Percentiles rank a stretch among this genome's conserved stretches.
These are phyloP conservation scores for Xylariaceae sp. DNA, from an alignment of 2,329 filamentous ascomycete species.

Conservation along the genomic window DNA sequence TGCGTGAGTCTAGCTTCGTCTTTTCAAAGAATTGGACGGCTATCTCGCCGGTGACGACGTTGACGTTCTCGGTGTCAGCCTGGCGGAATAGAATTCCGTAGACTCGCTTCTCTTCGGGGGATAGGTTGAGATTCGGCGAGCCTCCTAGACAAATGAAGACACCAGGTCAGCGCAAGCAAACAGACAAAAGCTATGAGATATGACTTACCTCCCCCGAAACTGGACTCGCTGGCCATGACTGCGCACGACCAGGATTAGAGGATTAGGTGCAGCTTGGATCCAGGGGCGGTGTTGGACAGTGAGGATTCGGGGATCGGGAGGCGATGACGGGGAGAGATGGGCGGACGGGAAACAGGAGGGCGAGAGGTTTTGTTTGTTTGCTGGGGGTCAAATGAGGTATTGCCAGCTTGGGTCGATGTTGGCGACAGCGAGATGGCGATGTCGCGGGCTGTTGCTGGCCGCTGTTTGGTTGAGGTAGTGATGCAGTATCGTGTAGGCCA, in stretches of 20 bases:
- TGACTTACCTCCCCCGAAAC: slow-evolving; percentile 19
- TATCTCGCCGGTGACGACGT: slow-evolving; percentile 92
- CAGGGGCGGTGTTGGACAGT: not conserved
- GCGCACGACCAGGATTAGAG: slow-evolving; percentile 28
- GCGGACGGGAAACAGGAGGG: too few species aligned
- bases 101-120: slow-evolving; percentile 85
- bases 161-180: slow-evolving; percentile 20
- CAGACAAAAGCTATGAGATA: not conserved
- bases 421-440: too few species aligned
- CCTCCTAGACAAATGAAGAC: slow-evolving; percentile 37
- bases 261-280: slow-evolving; percentile 1
- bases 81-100: slow-evolving; percentile 92
- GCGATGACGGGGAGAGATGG: slow-evolving; percentile 2
- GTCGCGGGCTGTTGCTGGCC: too few species aligned
- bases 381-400: too few species aligned
- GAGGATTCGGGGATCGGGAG: not conserved
- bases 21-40: slow-evolving; percentile 98
- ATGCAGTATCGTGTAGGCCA: too few species aligned
- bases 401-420: too few species aligned
- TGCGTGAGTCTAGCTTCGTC: slow-evolving; percentile 80
- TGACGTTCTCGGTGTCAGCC: slow-evolving; percentile 86
- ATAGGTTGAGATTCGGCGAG: slow-evolving; percentile 75
- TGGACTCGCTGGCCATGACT: slow-evolving; percentile 32
- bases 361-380: too few species aligned
- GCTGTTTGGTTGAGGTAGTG: too few species aligned